Evolutionary conservation across 306 rosid species (phyloP), one percentile per base, ranked within the genome.

Genomic region (Quercus aquifolioides): DNA sequence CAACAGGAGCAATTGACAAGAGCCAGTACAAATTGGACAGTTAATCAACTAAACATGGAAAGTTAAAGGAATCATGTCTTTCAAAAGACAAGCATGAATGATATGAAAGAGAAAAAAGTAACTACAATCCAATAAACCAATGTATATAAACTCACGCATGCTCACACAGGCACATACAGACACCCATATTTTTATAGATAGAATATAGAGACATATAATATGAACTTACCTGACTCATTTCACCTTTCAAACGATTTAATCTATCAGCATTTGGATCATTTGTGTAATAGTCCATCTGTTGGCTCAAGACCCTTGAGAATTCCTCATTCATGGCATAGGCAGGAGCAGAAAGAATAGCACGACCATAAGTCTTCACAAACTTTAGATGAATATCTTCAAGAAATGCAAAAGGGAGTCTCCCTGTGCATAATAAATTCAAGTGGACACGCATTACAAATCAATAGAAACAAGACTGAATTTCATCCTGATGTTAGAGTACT

Each of bases 281-380:
- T 19, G 99, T 89, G 79, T 88, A 96, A 78, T 90, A 86, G 74
- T 94, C 97, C 82, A 92, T 88, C 72, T 92, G 94, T 84, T 92
- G 97, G 78, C 86, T 92, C 83, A 96, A 84, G 87, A 93, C 89
- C 83, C 99, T 91, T 25, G 98, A 93, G 71, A 96, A 96, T 62
- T 96, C 99, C 1, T 96, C 97, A 79, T 96, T 96, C 97, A 92
- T 93, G 33, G 90, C 97, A 81, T 96, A 96, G 3, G 97, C 89
- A 71, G 89, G 91, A 19, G 99, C 99, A 7, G 92, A 84, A 52
- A 73, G 90, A 83, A 93, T 90, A 6, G 97, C 89, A 35, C 97
- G 98, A 33, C 90, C 99, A 59, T 96, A 96, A 63, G 90, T 90
- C 89, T 96, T 88, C 55, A 88, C 96, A 75, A 96, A 96, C 68